Evolutionary conservation across 768 basidiomycete genomes (phyloP).

Genomic region (Pulveroboletus sp.): DNA sequence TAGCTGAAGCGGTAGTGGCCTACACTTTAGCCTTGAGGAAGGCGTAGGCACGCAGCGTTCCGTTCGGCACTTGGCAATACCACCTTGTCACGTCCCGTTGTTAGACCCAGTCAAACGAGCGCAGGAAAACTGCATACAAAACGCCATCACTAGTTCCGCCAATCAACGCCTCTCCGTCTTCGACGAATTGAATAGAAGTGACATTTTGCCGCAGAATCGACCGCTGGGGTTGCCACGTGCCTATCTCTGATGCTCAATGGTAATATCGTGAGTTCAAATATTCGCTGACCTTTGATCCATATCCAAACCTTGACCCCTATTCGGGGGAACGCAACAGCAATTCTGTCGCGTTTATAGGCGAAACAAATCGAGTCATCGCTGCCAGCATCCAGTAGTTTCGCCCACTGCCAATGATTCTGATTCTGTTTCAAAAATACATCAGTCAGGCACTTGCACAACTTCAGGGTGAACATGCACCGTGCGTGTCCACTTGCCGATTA

Average conservation of each 20-base stretch:
- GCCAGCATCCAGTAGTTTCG: conserved; percentile 49
- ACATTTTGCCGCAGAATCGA: conserved; percentile 62
- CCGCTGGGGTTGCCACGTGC: conserved; percentile 60
- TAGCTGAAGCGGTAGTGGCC: conserved; percentile 16
- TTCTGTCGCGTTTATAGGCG: conserved; percentile 51
- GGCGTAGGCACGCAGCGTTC: conserved; percentile 54
- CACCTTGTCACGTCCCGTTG: conserved; percentile 38
- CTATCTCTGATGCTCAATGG: conserved; percentile 29
- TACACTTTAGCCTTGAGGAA: conserved; percentile 60
- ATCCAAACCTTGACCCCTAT: conserved; percentile 63
- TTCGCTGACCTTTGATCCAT: conserved; percentile 46
- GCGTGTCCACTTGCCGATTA: conserved; percentile 55
- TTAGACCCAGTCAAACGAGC: conserved; percentile 7
- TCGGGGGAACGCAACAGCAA: conserved; percentile 59
- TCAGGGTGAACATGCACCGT: conserved; percentile 35
- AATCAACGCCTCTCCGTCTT: conserved; percentile 57
- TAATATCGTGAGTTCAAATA: background rate
- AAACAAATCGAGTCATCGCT: conserved; percentile 46
- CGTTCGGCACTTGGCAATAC: conserved; percentile 66
- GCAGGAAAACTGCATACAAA: conserved; percentile 39
- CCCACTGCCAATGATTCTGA: conserved; percentile 51
- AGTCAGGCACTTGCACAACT: background rate
- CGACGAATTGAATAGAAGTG: conserved; percentile 57
- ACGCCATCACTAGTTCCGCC: conserved; percentile 70
- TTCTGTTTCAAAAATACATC: conserved; percentile 28